phyloP scores from a whole-genome alignment of 1,284 basidiomycete genomes.

The Moesziomyces parantarcticus region DNA sequence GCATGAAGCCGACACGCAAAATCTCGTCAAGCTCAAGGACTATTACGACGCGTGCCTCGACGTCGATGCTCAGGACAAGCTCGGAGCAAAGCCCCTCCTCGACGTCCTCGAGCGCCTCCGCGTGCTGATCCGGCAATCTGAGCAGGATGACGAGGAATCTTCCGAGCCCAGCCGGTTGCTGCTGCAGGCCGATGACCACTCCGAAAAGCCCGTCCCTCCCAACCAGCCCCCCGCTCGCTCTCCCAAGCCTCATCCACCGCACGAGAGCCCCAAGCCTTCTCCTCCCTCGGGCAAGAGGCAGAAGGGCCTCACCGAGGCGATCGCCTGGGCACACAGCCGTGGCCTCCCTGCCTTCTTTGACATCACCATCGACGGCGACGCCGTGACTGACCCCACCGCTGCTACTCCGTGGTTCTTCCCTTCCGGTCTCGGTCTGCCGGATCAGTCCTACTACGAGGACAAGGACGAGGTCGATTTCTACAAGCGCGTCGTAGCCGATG shows the following conservation, averaged over 20 bases:
- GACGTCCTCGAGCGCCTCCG: constrained; percentile 69
- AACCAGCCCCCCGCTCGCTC: constrained; percentile 52
- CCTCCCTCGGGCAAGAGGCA: constrained; percentile 57
- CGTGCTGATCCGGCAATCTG: constrained; percentile 52
- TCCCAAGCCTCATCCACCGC: constrained; percentile 53
- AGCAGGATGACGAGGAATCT: constrained; percentile 75
- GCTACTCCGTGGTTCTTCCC: constrained; percentile 90
- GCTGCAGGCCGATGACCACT: constrained; percentile 71
- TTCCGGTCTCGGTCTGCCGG: constrained; percentile 83
- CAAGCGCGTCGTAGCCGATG: constrained; percentile 76
- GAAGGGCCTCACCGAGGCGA: constrained; percentile 78
- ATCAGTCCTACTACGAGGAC: constrained; percentile 95
- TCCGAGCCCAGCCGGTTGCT: constrained; percentile 73
- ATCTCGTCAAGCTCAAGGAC: constrained; percentile 81
- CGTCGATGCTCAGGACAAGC: constrained; percentile 71
- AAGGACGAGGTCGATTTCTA: constrained; percentile 78
- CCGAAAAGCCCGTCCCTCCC: constrained; percentile 45
- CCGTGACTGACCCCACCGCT: constrained; percentile 84
- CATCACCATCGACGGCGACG: constrained; percentile 85
- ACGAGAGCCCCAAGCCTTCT: constrained; percentile 40
- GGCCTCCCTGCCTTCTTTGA: constrained; percentile 78
- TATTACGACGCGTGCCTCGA: constrained; percentile 87
- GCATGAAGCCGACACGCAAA: constrained; percentile 73
- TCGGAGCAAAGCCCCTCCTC: constrained; percentile 70
- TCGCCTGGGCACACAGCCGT: constrained; percentile 84